Conservation (phyloP, 768 basidiomycete species). For the Leccinum uliginosum region DNA sequence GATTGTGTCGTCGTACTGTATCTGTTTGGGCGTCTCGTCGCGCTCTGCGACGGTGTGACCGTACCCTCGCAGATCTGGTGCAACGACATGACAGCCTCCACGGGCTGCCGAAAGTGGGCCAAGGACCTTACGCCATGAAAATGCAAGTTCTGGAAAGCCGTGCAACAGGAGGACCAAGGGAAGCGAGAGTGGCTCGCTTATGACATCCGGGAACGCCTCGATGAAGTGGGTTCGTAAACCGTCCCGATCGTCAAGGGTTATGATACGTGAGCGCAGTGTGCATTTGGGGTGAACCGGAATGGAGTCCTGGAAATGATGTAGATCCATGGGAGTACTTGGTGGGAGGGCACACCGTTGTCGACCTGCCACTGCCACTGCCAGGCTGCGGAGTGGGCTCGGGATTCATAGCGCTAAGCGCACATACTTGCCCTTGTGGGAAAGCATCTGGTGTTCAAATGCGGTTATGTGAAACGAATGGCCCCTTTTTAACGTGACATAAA, state of each 20-base stretch:
- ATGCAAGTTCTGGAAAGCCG: slow-evolving; percentile 64
- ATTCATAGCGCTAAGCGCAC: neutral
- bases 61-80: slow-evolving; percentile 57
- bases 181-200: slow-evolving; percentile 19
- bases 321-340: slow-evolving; percentile 13
- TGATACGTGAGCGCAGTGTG: slow-evolving; percentile 31
- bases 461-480: slow-evolving; percentile 1
- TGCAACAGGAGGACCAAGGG: slow-evolving; percentile 57
- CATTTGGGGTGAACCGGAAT: slow-evolving; percentile 29
- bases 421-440: neutral
- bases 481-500: slow-evolving; percentile 1
- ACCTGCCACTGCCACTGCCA: too few species aligned
- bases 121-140: slow-evolving; percentile 61
- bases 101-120: slow-evolving; percentile 39
- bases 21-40: slow-evolving; percentile 11
- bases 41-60: slow-evolving; percentile 37
- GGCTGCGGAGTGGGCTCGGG: neutral
- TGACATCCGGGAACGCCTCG: slow-evolving; percentile 37
- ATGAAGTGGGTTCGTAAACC: slow-evolving; percentile 41
- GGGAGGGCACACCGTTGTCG: neutral
- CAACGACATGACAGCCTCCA: slow-evolving; percentile 55
- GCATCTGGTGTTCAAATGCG: neutral
- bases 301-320: slow-evolving; percentile 2
- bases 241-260: slow-evolving; percentile 45
- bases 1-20: slow-evolving; percentile 46